A percentile compares a stretch with the other conserved stretches of the same genome.
phyloP scores from a whole-genome alignment of 345 rosid genomes.

The Stellera chamaejasme region DNA sequence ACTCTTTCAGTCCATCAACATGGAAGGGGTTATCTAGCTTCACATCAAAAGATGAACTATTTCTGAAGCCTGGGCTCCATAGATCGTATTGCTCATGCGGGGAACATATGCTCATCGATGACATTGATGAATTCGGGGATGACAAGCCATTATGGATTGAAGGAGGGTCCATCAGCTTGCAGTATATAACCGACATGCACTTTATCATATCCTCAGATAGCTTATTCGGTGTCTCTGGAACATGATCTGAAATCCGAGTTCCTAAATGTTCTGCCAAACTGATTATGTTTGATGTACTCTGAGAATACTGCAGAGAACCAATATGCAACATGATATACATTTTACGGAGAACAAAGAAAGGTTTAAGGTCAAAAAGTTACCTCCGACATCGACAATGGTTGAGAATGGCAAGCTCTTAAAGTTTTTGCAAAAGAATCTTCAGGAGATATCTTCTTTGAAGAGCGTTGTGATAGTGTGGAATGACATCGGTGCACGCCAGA shows the following conservation, averaged over 20 bases:
- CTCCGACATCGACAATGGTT: slow-evolving; percentile 69
- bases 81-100: slow-evolving; percentile 59
- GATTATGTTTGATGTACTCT: slow-evolving; percentile 56
- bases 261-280: slow-evolving; percentile 97
- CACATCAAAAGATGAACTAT: slow-evolving; percentile 65
- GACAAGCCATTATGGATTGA: slow-evolving; percentile 47
- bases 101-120: slow-evolving; percentile 67
- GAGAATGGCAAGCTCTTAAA: slow-evolving; percentile 72
- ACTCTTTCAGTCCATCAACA: slow-evolving; percentile 81
- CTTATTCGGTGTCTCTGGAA: slow-evolving; percentile 84
- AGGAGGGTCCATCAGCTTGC: slow-evolving; percentile 91
- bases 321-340: background rate
- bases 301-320: slow-evolving; percentile 51
- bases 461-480: slow-evolving; percentile 68
- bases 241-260: slow-evolving; percentile 77
- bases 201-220: slow-evolving; percentile 93
- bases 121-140: slow-evolving; percentile 75
- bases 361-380: slow-evolving; percentile 27
- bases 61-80: slow-evolving; percentile 83
- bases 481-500: slow-evolving; percentile 68
- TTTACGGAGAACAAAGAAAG: background rate
- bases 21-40: slow-evolving; percentile 77
- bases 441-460: slow-evolving; percentile 36
- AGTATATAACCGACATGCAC: slow-evolving; percentile 83
- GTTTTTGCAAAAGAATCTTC: slow-evolving; percentile 49